Evolutionary conservation across 331 rosid species (phyloP).

Genomic region (Acacia concinna): DNA sequence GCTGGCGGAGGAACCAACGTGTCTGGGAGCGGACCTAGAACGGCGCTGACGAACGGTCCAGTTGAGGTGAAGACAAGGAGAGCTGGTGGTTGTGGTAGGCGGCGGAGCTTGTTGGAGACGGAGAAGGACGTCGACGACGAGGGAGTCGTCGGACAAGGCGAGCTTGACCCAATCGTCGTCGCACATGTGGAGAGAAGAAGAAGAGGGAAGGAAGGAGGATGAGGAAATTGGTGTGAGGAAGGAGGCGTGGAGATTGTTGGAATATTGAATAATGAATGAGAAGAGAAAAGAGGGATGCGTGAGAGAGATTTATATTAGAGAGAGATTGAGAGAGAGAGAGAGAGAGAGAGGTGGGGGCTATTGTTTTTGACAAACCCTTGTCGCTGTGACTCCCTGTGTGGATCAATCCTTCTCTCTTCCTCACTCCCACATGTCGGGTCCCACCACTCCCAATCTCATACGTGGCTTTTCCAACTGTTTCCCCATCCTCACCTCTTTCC

Average conservation of each 20-base stretch:
- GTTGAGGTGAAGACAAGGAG: conserved; percentile 28
- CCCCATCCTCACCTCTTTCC: neutral
- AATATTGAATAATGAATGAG: conserved; percentile 10
- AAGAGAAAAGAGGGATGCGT: neutral
- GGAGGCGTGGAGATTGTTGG: conserved; percentile 10
- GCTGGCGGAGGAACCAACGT: neutral
- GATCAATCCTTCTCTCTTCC: neutral
- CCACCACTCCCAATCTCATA: neutral
- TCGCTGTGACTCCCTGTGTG: neutral
- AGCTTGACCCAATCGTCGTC: conserved; percentile 58
- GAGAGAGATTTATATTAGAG: neutral
- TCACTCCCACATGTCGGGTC: neutral
- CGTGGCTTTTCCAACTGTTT: neutral
- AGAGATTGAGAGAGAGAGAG: neutral
- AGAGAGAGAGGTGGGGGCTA: neutral
- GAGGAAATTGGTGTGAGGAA: neutral
- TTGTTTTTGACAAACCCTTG: conserved; percentile 10
- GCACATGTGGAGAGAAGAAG: conserved; percentile 19
- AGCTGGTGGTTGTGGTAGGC: neutral
- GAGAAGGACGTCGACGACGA: conserved; percentile 56
- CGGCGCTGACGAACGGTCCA: conserved; percentile 74
- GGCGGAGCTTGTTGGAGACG: conserved; percentile 39
- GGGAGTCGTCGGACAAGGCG: conserved; percentile 57
- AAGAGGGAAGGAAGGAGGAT: neutral
- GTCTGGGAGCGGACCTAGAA: conserved; percentile 33